Evolutionary conservation across 768 basidiomycete species (phyloP), one percentile per base, ranked within the genome.

Genomic region (Dioszegia hungarica): DNA sequence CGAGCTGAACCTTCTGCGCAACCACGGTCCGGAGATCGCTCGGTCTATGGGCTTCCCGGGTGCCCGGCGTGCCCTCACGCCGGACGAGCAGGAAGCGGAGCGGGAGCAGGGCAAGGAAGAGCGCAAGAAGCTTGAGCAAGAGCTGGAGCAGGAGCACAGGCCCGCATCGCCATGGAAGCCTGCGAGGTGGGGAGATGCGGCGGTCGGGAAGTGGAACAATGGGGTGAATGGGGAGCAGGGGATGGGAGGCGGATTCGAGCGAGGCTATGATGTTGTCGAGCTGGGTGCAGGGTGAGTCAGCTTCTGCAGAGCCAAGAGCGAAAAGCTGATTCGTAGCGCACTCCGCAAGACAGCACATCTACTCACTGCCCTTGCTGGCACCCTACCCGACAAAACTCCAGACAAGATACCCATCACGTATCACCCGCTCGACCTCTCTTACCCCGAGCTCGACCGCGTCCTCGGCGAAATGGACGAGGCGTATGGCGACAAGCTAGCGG

Each of bases 381-480:
- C 61, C 43, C 64, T 69, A 27, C 72, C 63, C 10, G 46, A 61
- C 20, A 53, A 54, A 15, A 80, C 84, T 6, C 70, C 79, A 19
- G 34, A 38, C 11, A 53, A 73, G 0, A 77, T 84, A 2, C 83
- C 85, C 1, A 83, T 87, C 67, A 87, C 84, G 1, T 93, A 92
- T 73, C 90, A 88, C 78, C 91, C 94, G 19, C 87, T 99, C 50
- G 95, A 98, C 71, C 84, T 98, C 28, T 91, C 95, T 74, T 81
- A 86, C 63, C 83, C 82, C 45, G 92, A 95, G 70, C 84, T 98
- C 24, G 82, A 84, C 56, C 85, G 90, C 31, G 88, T 90, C 8
- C 82, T 98, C 24, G 77, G 78, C 19, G 79, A 84, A 65, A 84
- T 99, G 60, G 74, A 81, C 47, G 78, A 87, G 31, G 64, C 71